Percentiles rank a stretch among this genome's conserved stretches.
These are phyloP conservation scores for Aureobasidium sp. DNA, from an alignment of 2,329 filamentous ascomycete species.

Conservation along the genomic window DNA sequence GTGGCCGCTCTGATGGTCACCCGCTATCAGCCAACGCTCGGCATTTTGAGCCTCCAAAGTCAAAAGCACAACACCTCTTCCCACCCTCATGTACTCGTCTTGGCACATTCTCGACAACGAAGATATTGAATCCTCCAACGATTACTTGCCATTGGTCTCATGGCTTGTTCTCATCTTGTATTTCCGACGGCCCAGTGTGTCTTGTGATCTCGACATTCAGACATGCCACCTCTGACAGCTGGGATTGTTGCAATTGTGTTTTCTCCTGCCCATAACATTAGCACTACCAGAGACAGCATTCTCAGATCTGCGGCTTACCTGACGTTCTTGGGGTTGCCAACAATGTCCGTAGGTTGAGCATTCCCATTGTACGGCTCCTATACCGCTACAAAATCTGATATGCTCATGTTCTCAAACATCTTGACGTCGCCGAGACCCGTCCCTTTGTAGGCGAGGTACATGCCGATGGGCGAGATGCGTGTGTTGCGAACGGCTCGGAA, in stretches of 20 bases:
- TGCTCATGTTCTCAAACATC: slow-evolving; percentile 14
- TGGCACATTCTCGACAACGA: neutral
- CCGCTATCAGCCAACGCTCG: neutral
- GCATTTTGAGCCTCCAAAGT: neutral
- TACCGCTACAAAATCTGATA: slow-evolving; percentile 14
- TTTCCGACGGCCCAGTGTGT: neutral
- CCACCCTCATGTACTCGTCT: neutral
- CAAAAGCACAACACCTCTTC: neutral
- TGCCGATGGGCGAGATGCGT: slow-evolving; percentile 15
- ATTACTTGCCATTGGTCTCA: too few species aligned
- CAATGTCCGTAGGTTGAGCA: neutral
- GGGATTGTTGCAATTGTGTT: slow-evolving; percentile 7
- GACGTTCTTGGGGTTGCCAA: neutral
- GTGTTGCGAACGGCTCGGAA: slow-evolving; percentile 12
- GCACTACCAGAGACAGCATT: neutral
- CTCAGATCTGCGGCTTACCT: neutral
- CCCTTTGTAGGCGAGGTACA: slow-evolving; percentile 15
- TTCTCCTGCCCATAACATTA: neutral
- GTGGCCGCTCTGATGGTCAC: neutral
- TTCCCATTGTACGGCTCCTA: slow-evolving; percentile 15
- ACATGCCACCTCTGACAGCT: slow-evolving; percentile 5
- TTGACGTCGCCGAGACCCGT: slow-evolving; percentile 13
- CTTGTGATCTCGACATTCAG: neutral
- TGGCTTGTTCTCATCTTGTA: neutral
- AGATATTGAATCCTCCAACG: neutral